phyloP scores from a whole-genome alignment of 2,329 filamentous ascomycete species.

The Cytospora paraplurivora region DNA sequence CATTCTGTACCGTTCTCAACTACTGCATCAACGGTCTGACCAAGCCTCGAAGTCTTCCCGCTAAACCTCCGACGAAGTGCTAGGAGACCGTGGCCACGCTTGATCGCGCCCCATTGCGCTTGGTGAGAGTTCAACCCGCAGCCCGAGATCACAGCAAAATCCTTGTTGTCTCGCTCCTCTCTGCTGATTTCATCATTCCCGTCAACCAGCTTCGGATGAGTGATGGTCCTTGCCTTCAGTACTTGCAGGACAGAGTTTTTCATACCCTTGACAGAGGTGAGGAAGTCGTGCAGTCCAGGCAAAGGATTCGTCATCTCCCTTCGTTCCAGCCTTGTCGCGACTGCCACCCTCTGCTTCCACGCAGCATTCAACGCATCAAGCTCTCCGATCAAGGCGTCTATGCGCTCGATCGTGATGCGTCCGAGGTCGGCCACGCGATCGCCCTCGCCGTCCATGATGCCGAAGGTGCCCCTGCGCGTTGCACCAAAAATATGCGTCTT shows the following conservation, averaged over 20 bases:
- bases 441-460: constrained; percentile 10
- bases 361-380: constrained; percentile 23
- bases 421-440: constrained; percentile 18
- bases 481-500: neutral
- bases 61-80: constrained; percentile 27
- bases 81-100: constrained; percentile 25
- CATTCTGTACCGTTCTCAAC: constrained; percentile 28
- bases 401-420: constrained; percentile 15
- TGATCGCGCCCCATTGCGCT: constrained; percentile 28
- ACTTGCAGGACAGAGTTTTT: constrained; percentile 25
- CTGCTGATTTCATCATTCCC: neutral
- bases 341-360: constrained; percentile 22
- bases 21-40: constrained; percentile 27
- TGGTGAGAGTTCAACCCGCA: constrained; percentile 23
- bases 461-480: neutral
- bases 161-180: constrained; percentile 28
- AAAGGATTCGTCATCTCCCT: constrained; percentile 25
- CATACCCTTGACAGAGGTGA: constrained; percentile 25
- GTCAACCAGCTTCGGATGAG: neutral
- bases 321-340: constrained; percentile 24
- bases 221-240: constrained; percentile 12
- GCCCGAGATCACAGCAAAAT: constrained; percentile 19
- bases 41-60: constrained; percentile 15
- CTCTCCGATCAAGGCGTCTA: constrained; percentile 21
- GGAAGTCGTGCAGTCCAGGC: constrained; percentile 28